These are phyloP conservation scores for Syncephalis plumigaleata DNA, from an alignment of 371 early-diverging fungal genomes.

Conservation along the genomic window DNA sequence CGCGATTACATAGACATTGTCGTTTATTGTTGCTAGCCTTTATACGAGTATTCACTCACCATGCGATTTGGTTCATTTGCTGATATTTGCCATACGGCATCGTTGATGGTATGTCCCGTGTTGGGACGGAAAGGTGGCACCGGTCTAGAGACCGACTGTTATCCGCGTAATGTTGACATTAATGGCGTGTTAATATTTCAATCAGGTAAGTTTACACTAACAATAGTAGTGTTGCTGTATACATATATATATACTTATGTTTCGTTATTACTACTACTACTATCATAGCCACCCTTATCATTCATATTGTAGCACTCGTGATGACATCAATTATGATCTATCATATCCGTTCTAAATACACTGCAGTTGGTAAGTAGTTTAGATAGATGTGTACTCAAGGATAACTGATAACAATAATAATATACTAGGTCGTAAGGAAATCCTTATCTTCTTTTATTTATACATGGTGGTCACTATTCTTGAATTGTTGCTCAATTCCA, in stretches of 20 bases:
- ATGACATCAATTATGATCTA: conserved; percentile 96
- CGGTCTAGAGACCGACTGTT: conserved; percentile 80
- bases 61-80: conserved; percentile 60
- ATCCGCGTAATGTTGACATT: conserved; percentile 80
- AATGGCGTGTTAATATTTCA: conserved; percentile 71
- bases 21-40: too few relatives aligned
- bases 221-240: too few relatives aligned
- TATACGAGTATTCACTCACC: neutral
- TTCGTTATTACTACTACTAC: neutral
- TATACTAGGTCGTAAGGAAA: conserved; percentile 92
- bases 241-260: neutral
- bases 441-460: conserved; percentile 91
- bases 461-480: conserved; percentile 69
- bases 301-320: conserved; percentile 76
- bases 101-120: conserved; percentile 76
- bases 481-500: conserved; percentile 74
- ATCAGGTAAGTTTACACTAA: conserved; percentile 60
- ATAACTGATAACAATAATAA: neutral
- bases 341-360: conserved; percentile 91
- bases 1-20: too few relatives aligned
- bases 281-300: conserved; percentile 54
- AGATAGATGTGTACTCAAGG: neutral
- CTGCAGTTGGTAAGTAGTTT: conserved; percentile 71
- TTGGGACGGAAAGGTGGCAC: conserved; percentile 35
- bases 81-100: conserved; percentile 64